A percentile compares a stretch with the other conserved stretches of the same genome.
Evolutionary conservation across 768 basidiomycete genomes (phyloP).

Genomic region (Lactifluus pinguis): DNA sequence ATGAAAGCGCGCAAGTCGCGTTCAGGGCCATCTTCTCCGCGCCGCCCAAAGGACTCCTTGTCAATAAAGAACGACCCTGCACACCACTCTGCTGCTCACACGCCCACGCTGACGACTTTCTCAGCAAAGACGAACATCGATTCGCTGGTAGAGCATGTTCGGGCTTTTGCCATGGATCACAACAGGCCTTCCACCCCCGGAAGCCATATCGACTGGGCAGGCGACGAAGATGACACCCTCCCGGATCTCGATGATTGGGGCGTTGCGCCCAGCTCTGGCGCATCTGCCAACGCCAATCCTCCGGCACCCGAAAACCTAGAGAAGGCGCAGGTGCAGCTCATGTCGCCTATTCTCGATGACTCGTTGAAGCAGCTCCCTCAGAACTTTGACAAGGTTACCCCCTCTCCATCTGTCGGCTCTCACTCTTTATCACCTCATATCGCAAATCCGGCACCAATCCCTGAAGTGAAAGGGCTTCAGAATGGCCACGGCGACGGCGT

Average conservation of each 20-base stretch:
- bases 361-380: conserved; percentile 19
- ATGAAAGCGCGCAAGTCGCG: conserved; percentile 17
- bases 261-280: conserved; percentile 37
- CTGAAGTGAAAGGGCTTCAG: background rate
- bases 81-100: conserved; percentile 32
- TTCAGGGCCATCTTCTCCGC: conserved; percentile 15
- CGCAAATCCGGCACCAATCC: background rate
- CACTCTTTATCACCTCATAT: conserved; percentile 1
- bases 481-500: background rate
- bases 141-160: conserved; percentile 67
- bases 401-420: conserved; percentile 5
- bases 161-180: conserved; percentile 62
- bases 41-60: conserved; percentile 14
- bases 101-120: conserved; percentile 22
- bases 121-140: conserved; percentile 60
- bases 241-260: conserved; percentile 87
- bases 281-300: conserved; percentile 7
- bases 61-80: conserved; percentile 46
- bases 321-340: conserved; percentile 28
- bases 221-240: conserved; percentile 71
- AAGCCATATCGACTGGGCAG: conserved; percentile 84
- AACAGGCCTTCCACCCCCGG: conserved; percentile 56
- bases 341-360: conserved; percentile 19
- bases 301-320: conserved; percentile 20
- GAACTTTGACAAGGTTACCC: conserved; percentile 12